A percentile compares a stretch with the other conserved stretches of the same genome.
phyloP scores from a whole-genome alignment of 495 filamentous ascomycete genomes.

The Cercophora newfieldiana region DNA sequence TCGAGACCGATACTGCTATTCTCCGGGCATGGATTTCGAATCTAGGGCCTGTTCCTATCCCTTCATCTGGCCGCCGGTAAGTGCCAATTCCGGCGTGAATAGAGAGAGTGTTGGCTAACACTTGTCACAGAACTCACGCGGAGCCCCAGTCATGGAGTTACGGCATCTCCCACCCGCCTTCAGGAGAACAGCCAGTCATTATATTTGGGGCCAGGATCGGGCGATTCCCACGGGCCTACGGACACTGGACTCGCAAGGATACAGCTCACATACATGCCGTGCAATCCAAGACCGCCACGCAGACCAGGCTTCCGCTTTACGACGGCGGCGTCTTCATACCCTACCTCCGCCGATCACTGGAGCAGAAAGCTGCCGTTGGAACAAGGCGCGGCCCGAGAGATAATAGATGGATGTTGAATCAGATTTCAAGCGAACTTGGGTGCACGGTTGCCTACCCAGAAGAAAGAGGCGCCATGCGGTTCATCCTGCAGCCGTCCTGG shows the following conservation, averaged over 20 bases:
- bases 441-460: neutral
- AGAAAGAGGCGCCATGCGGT: neutral
- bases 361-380: neutral
- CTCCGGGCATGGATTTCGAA: slow-evolving; percentile 29
- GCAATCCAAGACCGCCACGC: neutral
- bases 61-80: neutral
- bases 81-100: neutral
- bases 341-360: neutral
- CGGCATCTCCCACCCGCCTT: neutral
- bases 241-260: slow-evolving; percentile 8
- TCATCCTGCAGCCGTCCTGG: slow-evolving; percentile 8
- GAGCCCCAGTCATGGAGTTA: neutral
- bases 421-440: neutral
- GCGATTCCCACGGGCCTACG: neutral
- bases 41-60: neutral
- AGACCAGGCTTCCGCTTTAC: slow-evolving; percentile 15
- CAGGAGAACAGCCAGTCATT: neutral
- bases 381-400: neutral
- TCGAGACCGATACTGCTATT: slow-evolving; percentile 29
- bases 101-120: neutral
- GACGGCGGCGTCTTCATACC: slow-evolving; percentile 22
- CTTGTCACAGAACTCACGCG: neutral
- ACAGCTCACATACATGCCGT: slow-evolving; percentile 7
- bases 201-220: neutral
- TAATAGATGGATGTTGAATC: neutral